These are phyloP conservation scores for Saturnispora hagleri DNA, from an alignment of 805 yeast genomes.

Conservation along the genomic window DNA sequence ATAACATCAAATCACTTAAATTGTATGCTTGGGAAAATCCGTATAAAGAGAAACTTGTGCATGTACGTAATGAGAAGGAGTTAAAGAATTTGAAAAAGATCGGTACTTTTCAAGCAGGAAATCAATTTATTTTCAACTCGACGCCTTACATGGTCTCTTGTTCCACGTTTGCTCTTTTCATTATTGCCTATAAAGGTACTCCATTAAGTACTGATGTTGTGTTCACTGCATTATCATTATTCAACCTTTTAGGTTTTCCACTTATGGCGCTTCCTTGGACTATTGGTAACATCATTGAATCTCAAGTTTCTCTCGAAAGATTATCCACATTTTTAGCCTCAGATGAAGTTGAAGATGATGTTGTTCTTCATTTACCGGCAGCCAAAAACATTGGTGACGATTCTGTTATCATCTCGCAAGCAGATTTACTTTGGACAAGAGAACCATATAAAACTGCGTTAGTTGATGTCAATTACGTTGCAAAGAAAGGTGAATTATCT, in stretches of 20 bases:
- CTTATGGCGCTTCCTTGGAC: conserved; percentile 88
- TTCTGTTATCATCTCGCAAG: conserved; percentile 52
- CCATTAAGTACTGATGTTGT: conserved; percentile 87
- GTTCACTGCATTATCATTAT: conserved; percentile 81
- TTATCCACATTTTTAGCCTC: conserved; percentile 62
- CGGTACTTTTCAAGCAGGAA: conserved; percentile 62
- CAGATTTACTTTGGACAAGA: conserved; percentile 73
- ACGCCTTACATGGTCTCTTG: conserved; percentile 89
- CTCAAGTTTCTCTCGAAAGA: conserved; percentile 75
- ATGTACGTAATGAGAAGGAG: conserved; percentile 85
- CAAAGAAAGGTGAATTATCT: conserved; percentile 43
- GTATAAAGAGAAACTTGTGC: conserved; percentile 58
- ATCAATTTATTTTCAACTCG: conserved; percentile 69
- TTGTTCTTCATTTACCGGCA: conserved; percentile 40
- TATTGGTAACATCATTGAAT: conserved; percentile 76
- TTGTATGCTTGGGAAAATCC: conserved; percentile 95
- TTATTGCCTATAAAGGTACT: conserved; percentile 38
- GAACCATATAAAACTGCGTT: conserved; percentile 56
- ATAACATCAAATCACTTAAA: conserved; percentile 86
- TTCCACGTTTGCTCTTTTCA: conserved; percentile 76
- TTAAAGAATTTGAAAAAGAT: conserved; percentile 64
- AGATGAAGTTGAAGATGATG: conserved; percentile 72
- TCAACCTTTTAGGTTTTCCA: conserved; percentile 86
- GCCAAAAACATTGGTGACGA: conserved; percentile 54
- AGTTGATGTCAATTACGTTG: conserved; percentile 38